A percentile compares a stretch with the other conserved stretches of the same genome.
These are phyloP conservation scores for Blastocystis sp. DNA, from an alignment of 352 stramenopile genomes.

Conservation along the genomic window DNA sequence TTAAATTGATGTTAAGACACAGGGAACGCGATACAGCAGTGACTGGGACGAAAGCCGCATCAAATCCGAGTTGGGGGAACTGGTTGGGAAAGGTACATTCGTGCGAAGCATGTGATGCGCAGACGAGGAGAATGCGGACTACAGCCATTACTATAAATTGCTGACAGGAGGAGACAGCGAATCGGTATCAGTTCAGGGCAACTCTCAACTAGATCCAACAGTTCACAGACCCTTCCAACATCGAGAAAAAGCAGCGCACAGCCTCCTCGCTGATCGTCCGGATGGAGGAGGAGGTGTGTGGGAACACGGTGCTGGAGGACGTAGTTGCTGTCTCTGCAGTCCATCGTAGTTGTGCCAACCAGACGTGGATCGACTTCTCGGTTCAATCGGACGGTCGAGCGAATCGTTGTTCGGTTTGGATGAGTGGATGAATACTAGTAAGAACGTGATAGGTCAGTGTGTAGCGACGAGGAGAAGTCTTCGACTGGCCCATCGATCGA, in stretches of 20 bases:
- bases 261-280: not conserved
- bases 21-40: not conserved
- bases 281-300: not conserved
- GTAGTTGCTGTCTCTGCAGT: not conserved
- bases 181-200: not conserved
- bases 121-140: not conserved
- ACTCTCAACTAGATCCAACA: not conserved
- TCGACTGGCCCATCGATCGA: not conserved
- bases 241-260: slow-evolving; percentile 3
- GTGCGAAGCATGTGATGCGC: not conserved
- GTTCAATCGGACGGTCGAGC: too few species aligned
- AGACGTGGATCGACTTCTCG: not conserved
- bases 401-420: too few species aligned
- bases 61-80: not conserved
- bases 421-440: not conserved
- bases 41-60: not conserved
- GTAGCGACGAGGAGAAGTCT: not conserved
- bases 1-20: too few species aligned
- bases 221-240: not conserved
- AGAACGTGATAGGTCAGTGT: not conserved
- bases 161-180: not conserved
- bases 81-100: not conserved
- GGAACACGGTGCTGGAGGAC: not conserved
- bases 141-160: not conserved
- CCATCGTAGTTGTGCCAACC: not conserved